Evolutionary conservation across 2,329 filamentous ascomycete species (phyloP).

Genomic region (Penicillium verrucosum): DNA sequence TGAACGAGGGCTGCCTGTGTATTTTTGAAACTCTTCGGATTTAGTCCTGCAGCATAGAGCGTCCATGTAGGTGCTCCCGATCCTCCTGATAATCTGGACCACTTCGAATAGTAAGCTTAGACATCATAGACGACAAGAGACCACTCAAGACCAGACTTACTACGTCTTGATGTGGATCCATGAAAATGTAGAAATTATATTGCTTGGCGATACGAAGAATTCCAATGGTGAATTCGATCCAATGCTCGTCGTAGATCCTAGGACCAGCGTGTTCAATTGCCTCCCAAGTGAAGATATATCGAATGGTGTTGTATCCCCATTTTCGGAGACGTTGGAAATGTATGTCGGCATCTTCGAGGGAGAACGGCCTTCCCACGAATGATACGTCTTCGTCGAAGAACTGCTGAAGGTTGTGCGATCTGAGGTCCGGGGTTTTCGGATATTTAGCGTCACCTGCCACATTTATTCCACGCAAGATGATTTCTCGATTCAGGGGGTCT

Average conservation of each 20-base stretch:
- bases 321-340: constrained; percentile 83
- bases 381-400: constrained; percentile 96
- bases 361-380: constrained; percentile 83
- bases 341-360: constrained; percentile 72
- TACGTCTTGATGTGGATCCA: constrained; percentile 98
- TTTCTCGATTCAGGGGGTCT: constrained; percentile 75
- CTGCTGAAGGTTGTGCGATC: constrained; percentile 70
- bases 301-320: constrained; percentile 93
- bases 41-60: constrained; percentile 85
- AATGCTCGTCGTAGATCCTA: constrained; percentile 88
- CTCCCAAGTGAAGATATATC: constrained; percentile 98
- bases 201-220: constrained; percentile 77
- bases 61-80: constrained; percentile 98
- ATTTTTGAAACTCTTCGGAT: constrained; percentile 76
- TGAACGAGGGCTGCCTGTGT: constrained; percentile 94
- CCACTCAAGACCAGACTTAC: constrained; percentile 49
- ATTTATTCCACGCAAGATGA: constrained; percentile 91
- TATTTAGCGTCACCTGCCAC: constrained; percentile 87
- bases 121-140: too few relatives aligned
- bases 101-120: constrained; percentile 51
- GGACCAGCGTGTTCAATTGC: constrained; percentile 90
- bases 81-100: constrained; percentile 90
- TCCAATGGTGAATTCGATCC: constrained; percentile 85
- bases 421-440: constrained; percentile 73
- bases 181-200: constrained; percentile 94